Base-by-base conservation (phyloP, 2,329 filamentous ascomycete genomes). In the Sporothrix sp. region DNA sequence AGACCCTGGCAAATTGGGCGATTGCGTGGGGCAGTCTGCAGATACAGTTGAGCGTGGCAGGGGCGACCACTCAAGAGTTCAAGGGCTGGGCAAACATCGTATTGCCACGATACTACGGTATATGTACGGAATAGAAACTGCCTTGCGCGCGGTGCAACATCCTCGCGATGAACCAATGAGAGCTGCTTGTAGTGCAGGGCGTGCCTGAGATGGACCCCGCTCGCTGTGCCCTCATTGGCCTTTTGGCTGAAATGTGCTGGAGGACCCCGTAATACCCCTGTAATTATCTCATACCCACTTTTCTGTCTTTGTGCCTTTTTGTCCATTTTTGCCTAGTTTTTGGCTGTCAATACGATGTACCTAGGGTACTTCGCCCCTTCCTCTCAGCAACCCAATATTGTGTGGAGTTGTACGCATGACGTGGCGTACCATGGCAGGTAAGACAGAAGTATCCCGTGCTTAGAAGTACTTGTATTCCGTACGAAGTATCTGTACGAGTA, bases 241-340 rank as follows among this genome's bases (percentile, higher is more conserved):
- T 9, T 5, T 1, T 49, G 36, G 47, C 20, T 49, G 28, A 45
- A 35, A 49, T 40, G 33, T 23, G 46, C 25, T 48, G 47, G 27
- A 35, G 28, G 28, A 30, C 13, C 37, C 38, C 38, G 43, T 45
- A 25, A 21, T 37, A 36, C 30, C 48, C 48, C 48, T 50, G 48
- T 37, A 50, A 50, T 50, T 50, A 36, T 43, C 6, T 11, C 11
- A 3, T 50, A 10, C 7, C 48, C 48, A 36, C 37, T 50, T 36
- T 43, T 43, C 13, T 39, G 13, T n/a, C 23, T 42, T 33, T 35
- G 14, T 38, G 16, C 23, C 20, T 38, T 5, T 40, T 21, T 16
- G 7, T 40, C 11, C 16, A 11, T 7, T 18, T 10, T 13, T 35
- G 27, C 13, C 46, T 25, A 40, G 36, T 35, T 16, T 11, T 45